Conservation (phyloP, 306 rosid species). For the Mucuna pruriens region DNA sequence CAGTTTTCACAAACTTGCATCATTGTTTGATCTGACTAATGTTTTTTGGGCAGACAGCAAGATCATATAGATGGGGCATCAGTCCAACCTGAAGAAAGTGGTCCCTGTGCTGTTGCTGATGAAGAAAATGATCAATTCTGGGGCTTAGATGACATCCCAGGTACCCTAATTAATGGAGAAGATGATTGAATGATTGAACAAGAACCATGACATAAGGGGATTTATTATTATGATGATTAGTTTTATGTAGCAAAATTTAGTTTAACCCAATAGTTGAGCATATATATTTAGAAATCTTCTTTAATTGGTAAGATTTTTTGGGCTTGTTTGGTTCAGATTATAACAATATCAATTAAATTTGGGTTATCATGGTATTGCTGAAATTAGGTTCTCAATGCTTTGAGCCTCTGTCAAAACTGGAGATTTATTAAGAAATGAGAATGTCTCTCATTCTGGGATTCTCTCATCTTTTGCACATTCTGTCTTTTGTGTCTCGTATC, state of each 20-base stretch:
- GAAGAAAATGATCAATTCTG: conserved; percentile 81
- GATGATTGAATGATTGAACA: conserved; percentile 20
- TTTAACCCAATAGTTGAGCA: background rate
- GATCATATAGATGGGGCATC: conserved; percentile 69
- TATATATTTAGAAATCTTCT: background rate
- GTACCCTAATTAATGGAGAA: conserved; percentile 47
- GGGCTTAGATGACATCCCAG: conserved; percentile 83
- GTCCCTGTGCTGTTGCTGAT: conserved; percentile 49
- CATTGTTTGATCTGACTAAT: conserved; percentile 24
- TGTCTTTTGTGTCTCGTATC: background rate
- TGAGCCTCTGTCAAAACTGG: background rate
- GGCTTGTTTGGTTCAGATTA: background rate
- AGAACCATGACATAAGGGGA: background rate
- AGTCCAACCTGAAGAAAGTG: conserved; percentile 56
- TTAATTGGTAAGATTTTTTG: background rate
- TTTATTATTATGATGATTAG: background rate
- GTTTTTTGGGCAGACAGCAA: conserved; percentile 62
- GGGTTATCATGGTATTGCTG: background rate
- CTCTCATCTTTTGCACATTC: background rate
- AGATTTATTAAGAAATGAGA: background rate
- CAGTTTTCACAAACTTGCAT: conserved; percentile 25
- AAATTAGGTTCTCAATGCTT: background rate
- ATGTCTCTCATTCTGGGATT: background rate
- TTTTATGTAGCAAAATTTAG: background rate
- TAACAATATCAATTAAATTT: conserved; percentile 9